These are phyloP conservation scores for Malassezia cuniculi DNA, from an alignment of 1,284 basidiomycete genomes.

Conservation along the genomic window DNA sequence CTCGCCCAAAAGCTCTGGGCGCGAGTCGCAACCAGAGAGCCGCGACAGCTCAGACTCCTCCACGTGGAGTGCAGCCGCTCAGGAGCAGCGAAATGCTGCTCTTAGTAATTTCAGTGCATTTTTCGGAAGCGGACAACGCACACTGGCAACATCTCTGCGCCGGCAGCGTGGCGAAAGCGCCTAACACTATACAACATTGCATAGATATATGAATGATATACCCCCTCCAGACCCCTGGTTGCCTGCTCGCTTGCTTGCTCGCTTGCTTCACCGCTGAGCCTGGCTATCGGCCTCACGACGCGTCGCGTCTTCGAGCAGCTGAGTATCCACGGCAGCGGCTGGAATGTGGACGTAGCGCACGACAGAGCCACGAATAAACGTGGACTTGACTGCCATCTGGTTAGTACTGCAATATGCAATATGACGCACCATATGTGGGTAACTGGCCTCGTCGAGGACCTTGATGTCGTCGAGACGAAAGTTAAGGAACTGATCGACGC, in stretches of 20 bases:
- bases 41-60: neutral
- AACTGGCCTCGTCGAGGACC: conserved; percentile 77
- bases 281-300: conserved; percentile 51
- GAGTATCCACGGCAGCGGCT: conserved; percentile 83
- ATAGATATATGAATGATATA: too few species aligned
- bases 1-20: conserved; percentile 25
- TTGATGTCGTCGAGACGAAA: conserved; percentile 89
- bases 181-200: too few species aligned
- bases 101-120: too few species aligned
- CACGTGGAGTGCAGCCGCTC: conserved; percentile 1
- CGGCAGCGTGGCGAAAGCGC: too few species aligned
- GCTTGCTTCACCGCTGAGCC: neutral
- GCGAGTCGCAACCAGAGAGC: conserved; percentile 2
- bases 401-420: neutral
- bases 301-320: conserved; percentile 90
- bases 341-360: conserved; percentile 93
- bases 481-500: conserved; percentile 98
- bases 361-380: conserved; percentile 95
- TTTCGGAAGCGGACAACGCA: too few species aligned
- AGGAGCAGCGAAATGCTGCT: conserved; percentile 3
- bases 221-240: too few species aligned
- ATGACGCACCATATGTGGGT: conserved; percentile 82
- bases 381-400: conserved; percentile 96
- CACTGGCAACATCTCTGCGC: too few species aligned
- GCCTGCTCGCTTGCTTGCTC: too few species aligned